Conservation (phyloP, 768 basidiomycete genomes). For the Lactarius trivialis region DNA sequence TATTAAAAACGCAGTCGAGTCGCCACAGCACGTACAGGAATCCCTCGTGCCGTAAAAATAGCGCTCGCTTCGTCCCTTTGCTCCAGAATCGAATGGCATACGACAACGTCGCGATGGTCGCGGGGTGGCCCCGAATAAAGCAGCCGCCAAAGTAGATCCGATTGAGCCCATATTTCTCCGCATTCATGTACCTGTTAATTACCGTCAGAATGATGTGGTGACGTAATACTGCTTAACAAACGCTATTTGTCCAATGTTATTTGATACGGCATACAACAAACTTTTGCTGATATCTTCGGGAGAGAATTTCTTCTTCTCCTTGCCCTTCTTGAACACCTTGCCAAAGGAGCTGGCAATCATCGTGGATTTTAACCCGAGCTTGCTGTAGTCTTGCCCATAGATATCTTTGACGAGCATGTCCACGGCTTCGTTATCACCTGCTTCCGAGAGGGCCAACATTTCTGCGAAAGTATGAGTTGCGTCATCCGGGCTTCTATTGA, state of each 20-base stretch:
- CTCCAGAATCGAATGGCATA: slow-evolving; percentile 99
- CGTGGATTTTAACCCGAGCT: slow-evolving; percentile 92
- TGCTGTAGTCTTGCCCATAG: slow-evolving; percentile 95
- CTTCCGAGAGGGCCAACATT: slow-evolving; percentile 91
- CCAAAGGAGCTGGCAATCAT: slow-evolving; percentile 98
- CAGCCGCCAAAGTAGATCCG: slow-evolving; percentile 99
- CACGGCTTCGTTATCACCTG: slow-evolving; percentile 87
- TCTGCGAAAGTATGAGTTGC: slow-evolving; percentile 44
- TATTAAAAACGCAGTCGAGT: slow-evolving; percentile 8
- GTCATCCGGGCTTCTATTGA: background rate
- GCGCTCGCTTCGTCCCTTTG: slow-evolving; percentile 91
- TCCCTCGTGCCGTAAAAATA: slow-evolving; percentile 96
- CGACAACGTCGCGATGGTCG: slow-evolving; percentile 94
- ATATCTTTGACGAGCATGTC: slow-evolving; percentile 99
- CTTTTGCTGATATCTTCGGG: slow-evolving; percentile 94
- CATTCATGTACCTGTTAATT: slow-evolving; percentile 98
- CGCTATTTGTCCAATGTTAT: slow-evolving; percentile 99
- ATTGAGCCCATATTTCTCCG: slow-evolving; percentile 94
- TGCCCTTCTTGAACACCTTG: slow-evolving; percentile 92
- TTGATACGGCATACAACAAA: slow-evolving; percentile 91
- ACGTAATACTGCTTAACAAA: slow-evolving; percentile 41
- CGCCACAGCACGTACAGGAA: slow-evolving; percentile 65
- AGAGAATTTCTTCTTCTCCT: slow-evolving; percentile 69
- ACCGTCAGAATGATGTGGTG: slow-evolving; percentile 14
- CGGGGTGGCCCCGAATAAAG: slow-evolving; percentile 97